Percentiles rank a stretch among this genome's conserved stretches.
These are phyloP conservation scores for Ceratobasidium sp. DNA, from an alignment of 1,284 basidiomycete species.

Conservation along the genomic window DNA sequence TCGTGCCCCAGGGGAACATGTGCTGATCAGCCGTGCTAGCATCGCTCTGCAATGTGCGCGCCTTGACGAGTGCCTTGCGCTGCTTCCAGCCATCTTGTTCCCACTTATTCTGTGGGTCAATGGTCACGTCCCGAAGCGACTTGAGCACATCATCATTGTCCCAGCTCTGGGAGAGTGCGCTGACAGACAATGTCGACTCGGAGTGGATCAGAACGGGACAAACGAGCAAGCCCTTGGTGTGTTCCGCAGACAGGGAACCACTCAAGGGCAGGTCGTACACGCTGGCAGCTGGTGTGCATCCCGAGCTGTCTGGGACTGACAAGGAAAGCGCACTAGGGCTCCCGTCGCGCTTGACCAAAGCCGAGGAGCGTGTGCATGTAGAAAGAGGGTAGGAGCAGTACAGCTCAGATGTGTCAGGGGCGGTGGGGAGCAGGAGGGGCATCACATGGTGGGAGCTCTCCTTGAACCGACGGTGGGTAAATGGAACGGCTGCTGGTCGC, in stretches of 20 bases:
- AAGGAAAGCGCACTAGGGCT: constrained; percentile 27
- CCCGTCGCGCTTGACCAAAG: constrained; percentile 25
- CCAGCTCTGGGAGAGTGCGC: constrained; percentile 15
- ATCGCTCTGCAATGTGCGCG: constrained; percentile 1
- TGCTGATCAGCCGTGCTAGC: constrained; percentile 10
- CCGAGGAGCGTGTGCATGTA: constrained; percentile 20
- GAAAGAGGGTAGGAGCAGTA: constrained; percentile 39
- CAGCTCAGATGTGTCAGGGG: constrained; percentile 41
- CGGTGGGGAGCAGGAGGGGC: constrained; percentile 26
- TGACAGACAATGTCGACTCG: constrained; percentile 19
- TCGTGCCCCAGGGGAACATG: constrained; percentile 27
- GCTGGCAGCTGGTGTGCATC: constrained; percentile 35
- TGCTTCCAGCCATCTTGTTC: constrained; percentile 27
- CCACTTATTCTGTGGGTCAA: constrained; percentile 11
- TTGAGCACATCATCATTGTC: constrained; percentile 32
- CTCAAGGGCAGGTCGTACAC: constrained; percentile 30
- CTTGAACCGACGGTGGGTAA: constrained; percentile 44
- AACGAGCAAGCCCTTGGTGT: constrained; percentile 37
- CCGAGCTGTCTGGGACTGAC: constrained; percentile 30
- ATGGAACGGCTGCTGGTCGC: constrained; percentile 37
- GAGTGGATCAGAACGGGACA: constrained; percentile 38
- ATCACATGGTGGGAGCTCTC: constrained; percentile 44
- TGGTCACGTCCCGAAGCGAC: constrained; percentile 17
- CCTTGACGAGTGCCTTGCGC: constrained; percentile 18
- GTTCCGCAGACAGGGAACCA: constrained; percentile 28